phyloP scores from a whole-genome alignment of 73 alveolate species.

The Durusdinium trenchii region DNA sequence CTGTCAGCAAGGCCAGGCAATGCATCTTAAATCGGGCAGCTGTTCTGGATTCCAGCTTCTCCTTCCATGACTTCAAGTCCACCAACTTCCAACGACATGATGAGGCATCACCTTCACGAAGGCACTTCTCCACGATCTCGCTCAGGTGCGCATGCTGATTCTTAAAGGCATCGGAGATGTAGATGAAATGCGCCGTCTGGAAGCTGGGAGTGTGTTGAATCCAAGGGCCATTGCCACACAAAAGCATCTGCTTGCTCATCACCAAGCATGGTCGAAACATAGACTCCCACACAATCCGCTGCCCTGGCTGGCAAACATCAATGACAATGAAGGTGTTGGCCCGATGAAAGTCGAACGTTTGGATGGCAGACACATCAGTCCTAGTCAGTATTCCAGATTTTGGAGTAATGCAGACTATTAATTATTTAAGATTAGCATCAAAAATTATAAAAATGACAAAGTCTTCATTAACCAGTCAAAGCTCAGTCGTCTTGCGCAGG shows the following conservation, averaged over 20 bases:
- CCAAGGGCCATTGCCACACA: neutral
- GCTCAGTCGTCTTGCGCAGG: neutral
- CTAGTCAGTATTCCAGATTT: neutral
- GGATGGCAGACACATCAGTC: neutral
- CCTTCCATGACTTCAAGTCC: neutral
- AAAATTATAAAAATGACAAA: neutral
- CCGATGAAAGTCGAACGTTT: neutral
- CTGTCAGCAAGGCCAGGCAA: neutral
- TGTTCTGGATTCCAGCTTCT: neutral
- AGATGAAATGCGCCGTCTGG: neutral
- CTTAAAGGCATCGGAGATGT: neutral
- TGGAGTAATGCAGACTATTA: no score
- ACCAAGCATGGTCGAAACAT: neutral
- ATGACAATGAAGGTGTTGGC: neutral
- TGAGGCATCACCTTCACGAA: no score
- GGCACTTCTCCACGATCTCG: neutral
- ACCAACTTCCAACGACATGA: neutral
- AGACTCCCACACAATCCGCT: neutral
- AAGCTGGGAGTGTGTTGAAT: neutral
- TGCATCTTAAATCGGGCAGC: neutral
- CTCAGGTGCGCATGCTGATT: neutral
- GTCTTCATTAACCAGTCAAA: neutral
- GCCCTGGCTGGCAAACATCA: neutral
- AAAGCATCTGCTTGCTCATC: neutral
- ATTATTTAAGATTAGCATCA: no score